A percentile compares a stretch with the other conserved stretches of the same genome.
Conservation (phyloP, 176 grass and related monocot species). For the Ensete ventricosum region DNA sequence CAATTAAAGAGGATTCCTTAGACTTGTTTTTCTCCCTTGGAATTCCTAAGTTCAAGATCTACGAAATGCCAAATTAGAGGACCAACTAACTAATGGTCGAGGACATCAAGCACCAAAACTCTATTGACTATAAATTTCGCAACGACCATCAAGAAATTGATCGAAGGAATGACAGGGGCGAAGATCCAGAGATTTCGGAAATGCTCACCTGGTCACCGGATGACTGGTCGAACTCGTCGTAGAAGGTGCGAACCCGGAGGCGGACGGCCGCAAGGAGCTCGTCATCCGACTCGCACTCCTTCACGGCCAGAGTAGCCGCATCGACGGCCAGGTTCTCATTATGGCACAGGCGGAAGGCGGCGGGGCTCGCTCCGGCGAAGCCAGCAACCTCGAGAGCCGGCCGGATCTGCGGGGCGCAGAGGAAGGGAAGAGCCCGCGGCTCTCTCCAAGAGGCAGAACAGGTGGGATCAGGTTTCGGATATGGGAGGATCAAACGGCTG, state of each 20-base stretch:
- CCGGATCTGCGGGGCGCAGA: not conserved
- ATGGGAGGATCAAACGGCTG: too few relatives aligned
- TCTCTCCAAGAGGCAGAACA: not conserved
- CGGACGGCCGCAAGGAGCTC: conserved; percentile 70
- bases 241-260: conserved; percentile 75
- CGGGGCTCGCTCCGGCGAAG: too few relatives aligned
- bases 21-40: conserved; percentile 20
- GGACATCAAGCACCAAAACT: too few relatives aligned
- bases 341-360: too few relatives aligned
- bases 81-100: too few relatives aligned
- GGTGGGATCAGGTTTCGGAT: not conserved
- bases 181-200: not conserved
- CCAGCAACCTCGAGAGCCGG: not conserved
- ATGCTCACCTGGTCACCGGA: conserved; percentile 57
- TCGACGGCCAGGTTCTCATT: conserved; percentile 5
- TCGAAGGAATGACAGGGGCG: not conserved
- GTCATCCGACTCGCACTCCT: conserved; percentile 55
- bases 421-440: not conserved
- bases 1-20: not conserved
- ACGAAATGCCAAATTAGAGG: too few relatives aligned
- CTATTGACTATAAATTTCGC: too few relatives aligned
- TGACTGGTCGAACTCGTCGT: conserved; percentile 54
- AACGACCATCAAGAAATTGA: not conserved
- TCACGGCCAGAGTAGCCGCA: conserved; percentile 24
- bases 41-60: conserved; percentile 31